Conservation (phyloP, 805 yeast species). For the Myxozyma vanderwaltii region DNA sequence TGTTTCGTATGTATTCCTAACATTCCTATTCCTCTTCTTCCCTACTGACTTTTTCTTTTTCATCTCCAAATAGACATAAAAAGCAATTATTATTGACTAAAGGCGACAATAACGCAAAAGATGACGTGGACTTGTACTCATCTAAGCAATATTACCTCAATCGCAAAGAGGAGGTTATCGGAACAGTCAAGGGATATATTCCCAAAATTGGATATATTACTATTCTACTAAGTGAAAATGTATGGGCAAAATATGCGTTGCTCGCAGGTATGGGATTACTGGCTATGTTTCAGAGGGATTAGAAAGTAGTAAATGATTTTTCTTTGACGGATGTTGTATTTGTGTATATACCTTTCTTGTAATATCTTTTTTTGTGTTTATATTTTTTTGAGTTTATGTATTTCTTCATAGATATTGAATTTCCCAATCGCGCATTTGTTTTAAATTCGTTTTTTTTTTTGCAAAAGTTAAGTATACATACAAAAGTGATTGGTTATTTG, state of each 20-base stretch:
- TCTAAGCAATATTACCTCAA: conserved; percentile 73
- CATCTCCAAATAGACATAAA: conserved; percentile 5
- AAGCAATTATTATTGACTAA: conserved; percentile 66
- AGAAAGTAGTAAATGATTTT: no score
- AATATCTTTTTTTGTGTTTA: no score
- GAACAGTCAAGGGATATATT: conserved; percentile 83
- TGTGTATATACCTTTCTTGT: no score
- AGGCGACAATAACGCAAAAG: conserved; percentile 94
- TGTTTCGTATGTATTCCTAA: conserved; percentile 44
- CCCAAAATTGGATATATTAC: conserved; percentile 91
- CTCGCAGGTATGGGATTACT: conserved; percentile 71
- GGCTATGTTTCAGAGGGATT: conserved; percentile 54
- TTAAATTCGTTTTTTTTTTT: no score
- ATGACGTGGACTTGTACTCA: conserved; percentile 85
- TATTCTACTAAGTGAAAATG: conserved; percentile 84
- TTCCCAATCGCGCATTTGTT: no score
- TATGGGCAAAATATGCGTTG: conserved; percentile 75
- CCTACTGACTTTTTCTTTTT: not conserved
- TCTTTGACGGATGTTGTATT: no score
- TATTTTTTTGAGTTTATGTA: no score
- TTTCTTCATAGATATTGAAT: no score
- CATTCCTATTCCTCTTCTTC: not conserved
- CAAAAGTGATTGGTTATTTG: no score
- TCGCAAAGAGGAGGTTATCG: conserved; percentile 76
- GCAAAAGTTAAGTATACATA: no score